These are phyloP conservation scores for Aspergillus melleus DNA, from an alignment of 2,329 filamentous ascomycete genomes.

Conservation along the genomic window DNA sequence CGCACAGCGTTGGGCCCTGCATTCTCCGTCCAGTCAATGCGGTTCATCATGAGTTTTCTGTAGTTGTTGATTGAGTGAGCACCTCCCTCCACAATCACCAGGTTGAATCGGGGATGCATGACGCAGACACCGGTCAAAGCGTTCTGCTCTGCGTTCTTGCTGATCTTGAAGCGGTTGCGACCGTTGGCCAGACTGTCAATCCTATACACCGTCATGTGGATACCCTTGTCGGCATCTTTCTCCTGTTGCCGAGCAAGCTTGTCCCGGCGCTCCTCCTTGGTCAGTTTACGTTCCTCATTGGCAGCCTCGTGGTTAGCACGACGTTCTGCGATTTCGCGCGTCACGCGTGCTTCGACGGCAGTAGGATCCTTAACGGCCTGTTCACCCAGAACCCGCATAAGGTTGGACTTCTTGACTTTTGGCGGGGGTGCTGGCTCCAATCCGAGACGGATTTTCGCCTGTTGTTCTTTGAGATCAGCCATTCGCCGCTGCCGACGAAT, in stretches of 20 bases:
- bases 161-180: conserved; percentile 89
- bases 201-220: conserved; percentile 84
- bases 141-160: conserved; percentile 86
- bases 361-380: conserved; percentile 94
- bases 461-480: conserved; percentile 91
- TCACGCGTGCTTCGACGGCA: conserved; percentile 91
- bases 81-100: conserved; percentile 91
- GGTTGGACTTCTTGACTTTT: conserved; percentile 95
- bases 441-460: conserved; percentile 91
- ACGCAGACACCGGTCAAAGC: conserved; percentile 87
- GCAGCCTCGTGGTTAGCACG: conserved; percentile 71
- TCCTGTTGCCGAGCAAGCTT: conserved; percentile 82
- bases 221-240: conserved; percentile 81
- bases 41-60: conserved; percentile 89
- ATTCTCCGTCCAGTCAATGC: conserved; percentile 95
- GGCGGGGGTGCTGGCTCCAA: conserved; percentile 86
- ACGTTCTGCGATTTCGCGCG: conserved; percentile 86
- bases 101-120: conserved; percentile 82
- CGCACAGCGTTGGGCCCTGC: conserved; percentile 61
- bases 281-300: conserved; percentile 85
- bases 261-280: conserved; percentile 80
- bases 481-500: conserved; percentile 84
- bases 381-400: conserved; percentile 95
- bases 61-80: conserved; percentile 79
- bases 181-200: conserved; percentile 88